Percentiles rank a stretch among this genome's conserved stretches.
These are phyloP conservation scores for Paramecium tetraurelia DNA, from an alignment of 73 alveolate species.

Conservation along the genomic window DNA sequence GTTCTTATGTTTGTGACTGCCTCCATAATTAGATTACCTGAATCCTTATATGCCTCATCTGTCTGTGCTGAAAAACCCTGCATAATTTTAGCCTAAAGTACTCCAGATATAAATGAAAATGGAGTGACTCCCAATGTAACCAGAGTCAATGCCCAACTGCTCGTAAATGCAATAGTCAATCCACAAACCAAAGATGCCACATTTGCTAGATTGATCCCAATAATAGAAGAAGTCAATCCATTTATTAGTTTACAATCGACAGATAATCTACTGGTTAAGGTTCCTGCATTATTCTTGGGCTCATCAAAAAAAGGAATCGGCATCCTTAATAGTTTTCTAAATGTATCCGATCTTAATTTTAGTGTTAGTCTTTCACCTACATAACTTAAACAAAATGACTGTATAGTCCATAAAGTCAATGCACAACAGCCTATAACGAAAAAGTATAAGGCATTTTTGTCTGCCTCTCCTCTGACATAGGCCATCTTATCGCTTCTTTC, in stretches of 20 bases:
- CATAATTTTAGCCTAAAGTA: slow-evolving; percentile 65
- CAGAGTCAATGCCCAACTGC: slow-evolving; percentile 53
- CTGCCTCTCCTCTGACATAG: not conserved
- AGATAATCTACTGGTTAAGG: slow-evolving; percentile 55
- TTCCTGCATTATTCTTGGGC: slow-evolving; percentile 68
- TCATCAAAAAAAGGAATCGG: slow-evolving; percentile 54
- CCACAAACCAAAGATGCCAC: slow-evolving; percentile 57
- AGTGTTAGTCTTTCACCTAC: slow-evolving; percentile 54
- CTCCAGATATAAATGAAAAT: slow-evolving; percentile 51
- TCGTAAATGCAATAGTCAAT: slow-evolving; percentile 48
- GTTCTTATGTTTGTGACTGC: slow-evolving; percentile 89
- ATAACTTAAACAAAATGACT: not conserved
- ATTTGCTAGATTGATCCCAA: slow-evolving; percentile 47
- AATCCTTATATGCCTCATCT: slow-evolving; percentile 81
- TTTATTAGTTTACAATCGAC: slow-evolving; percentile 56
- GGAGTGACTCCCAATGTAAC: slow-evolving; percentile 58
- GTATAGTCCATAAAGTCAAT: not conserved
- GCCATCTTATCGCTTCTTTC: not conserved
- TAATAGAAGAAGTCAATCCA: slow-evolving; percentile 50
- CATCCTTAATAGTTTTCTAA: slow-evolving; percentile 55
- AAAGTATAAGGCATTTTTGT: not conserved
- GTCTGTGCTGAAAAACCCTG: slow-evolving; percentile 63
- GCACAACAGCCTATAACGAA: slow-evolving; percentile 12
- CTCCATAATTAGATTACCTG: slow-evolving; percentile 86
- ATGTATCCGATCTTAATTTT: slow-evolving; percentile 54